Evolutionary conservation across 345 rosid genomes (phyloP).

Genomic region (Bruguiera gymnorhiza): DNA sequence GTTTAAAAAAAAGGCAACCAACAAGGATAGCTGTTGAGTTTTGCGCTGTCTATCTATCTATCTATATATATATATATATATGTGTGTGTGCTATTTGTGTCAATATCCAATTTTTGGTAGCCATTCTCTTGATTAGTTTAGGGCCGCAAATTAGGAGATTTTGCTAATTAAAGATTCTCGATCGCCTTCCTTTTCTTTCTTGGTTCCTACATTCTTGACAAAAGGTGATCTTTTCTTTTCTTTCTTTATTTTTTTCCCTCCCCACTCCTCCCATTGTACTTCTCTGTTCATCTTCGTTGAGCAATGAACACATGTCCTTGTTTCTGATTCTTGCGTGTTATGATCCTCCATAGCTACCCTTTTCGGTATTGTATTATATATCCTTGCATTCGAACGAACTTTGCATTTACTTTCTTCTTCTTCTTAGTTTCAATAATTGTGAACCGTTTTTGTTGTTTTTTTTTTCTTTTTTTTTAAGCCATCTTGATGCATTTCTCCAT

Average conservation of each 20-base stretch:
- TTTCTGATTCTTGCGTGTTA: not conserved
- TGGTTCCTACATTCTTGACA: slow-evolving; percentile 6
- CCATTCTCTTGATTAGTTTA: not conserved
- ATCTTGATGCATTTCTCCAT: no score
- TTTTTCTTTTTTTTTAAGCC: no score
- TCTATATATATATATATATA: no score
- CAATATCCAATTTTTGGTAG: not conserved
- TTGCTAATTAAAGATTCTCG: not conserved
- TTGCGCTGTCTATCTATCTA: no score
- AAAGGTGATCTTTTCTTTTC: not conserved
- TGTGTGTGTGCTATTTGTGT: not conserved
- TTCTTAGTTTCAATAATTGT: not conserved
- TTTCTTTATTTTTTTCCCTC: not conserved
- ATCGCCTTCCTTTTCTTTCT: not conserved
- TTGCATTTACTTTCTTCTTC: not conserved
- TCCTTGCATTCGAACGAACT: not conserved
- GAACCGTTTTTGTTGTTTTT: not conserved
- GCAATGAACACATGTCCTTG: slow-evolving; percentile 1
- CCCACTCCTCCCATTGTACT: not conserved
- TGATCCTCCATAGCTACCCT: not conserved
- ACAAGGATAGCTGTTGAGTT: no score
- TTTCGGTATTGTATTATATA: not conserved
- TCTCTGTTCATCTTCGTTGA: not conserved
- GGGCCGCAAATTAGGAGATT: not conserved
- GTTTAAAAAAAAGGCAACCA: not conserved